Conservation (phyloP, 2,329 filamentous ascomycete genomes). For the Plenodomus tracheiphilus region DNA sequence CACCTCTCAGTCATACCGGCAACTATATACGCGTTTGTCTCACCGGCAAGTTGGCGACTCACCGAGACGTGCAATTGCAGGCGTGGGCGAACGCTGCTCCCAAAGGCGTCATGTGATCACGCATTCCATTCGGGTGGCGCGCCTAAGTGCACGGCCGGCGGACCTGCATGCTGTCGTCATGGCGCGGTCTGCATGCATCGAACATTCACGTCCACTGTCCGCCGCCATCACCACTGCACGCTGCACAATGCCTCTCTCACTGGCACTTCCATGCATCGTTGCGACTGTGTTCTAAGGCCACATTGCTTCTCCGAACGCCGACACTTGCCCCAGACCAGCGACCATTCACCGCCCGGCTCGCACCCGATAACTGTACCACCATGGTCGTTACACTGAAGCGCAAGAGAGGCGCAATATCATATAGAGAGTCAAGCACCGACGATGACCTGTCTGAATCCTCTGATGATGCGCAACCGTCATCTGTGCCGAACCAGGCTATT, state of each 20-base stretch:
- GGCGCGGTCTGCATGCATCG: slow-evolving; percentile 6
- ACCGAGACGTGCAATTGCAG: not conserved
- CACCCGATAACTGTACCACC: slow-evolving; percentile 5
- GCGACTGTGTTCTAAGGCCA: not conserved
- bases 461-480: slow-evolving; percentile 8
- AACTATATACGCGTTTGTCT: not conserved
- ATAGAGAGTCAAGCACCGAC: slow-evolving; percentile 42
- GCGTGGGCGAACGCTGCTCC: not conserved
- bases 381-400: slow-evolving; percentile 40
- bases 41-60: not conserved
- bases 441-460: slow-evolving; percentile 31
- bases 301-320: not conserved
- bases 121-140: not conserved
- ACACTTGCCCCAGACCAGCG: not conserved
- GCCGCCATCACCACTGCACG: not conserved
- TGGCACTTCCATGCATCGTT: not conserved
- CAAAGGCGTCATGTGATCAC: not conserved
- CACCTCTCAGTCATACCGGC: not conserved
- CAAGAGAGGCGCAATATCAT: slow-evolving; percentile 41
- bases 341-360: not conserved
- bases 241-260: not conserved
- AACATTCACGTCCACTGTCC: slow-evolving; percentile 4
- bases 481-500: slow-evolving; percentile 16
- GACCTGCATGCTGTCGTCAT: not conserved
- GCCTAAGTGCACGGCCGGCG: not conserved